Base-by-base conservation (phyloP, 1,284 basidiomycete species). In the Apiotrichum gamsii region DNA sequence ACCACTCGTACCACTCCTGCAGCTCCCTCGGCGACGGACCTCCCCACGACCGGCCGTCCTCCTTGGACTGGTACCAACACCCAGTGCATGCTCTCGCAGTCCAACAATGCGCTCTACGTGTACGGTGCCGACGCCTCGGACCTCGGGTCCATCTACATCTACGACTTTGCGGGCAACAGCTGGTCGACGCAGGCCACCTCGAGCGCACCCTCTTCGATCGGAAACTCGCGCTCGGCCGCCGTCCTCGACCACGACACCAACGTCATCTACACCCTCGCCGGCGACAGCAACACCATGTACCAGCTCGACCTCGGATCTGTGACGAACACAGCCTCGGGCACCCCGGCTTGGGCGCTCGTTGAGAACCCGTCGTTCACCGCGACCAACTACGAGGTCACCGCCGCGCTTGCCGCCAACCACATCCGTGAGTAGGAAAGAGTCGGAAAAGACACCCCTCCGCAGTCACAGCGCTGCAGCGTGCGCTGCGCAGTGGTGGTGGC, bases 201-300 rank as follows among this genome's bases (percentile, higher is more conserved):
- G 10, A 60, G 61, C 6, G 58, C 56, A 4, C 69, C 69, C 5
- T 39, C 60, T 11, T 49, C 62, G 28, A 45, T 66, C 11, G 61
- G 62, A 25, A 59, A 60, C 46, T 63, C 67, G 30, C 64, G 70
- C 47, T 70, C 68, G 4, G 56, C 68, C 13, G 61, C 84, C 23
- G 81, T 90, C 52, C 78, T 91, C 32, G 89, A 93, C 72, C 88
- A 90, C 59, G 88, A 91, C 70, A 91, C 88, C 43, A 89, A 90
- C 53, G 80, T 83, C 51, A 82, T 90, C 74, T 89, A 67, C 64
- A 64, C 69, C 19, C 55, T 69, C 30, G 47, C 51, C 35, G 51
- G 37, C 29, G 56, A 43, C 3, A 56, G 62, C n/a, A 35, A 42
- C n/a, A 43, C 52, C 32, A 37, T 68, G 18, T 88, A 75, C 64